Conservation (phyloP, 2,329 filamentous ascomycete genomes). For the Colletotrichum australisinense region DNA sequence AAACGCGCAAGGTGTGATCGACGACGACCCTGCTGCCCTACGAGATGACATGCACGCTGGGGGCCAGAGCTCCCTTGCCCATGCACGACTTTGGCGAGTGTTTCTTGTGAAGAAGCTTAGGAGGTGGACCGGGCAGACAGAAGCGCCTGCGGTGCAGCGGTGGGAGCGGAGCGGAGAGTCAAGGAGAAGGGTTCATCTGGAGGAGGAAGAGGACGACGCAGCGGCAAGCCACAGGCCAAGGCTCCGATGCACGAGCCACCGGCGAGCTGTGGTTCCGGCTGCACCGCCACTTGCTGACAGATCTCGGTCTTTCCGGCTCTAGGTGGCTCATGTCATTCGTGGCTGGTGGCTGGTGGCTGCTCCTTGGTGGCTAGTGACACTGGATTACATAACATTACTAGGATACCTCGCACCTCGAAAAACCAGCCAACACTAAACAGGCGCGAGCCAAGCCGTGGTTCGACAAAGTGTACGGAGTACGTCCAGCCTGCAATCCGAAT, state of each 20-base stretch:
- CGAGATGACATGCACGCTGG: conserved; percentile 1
- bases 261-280: no score
- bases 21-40: background rate
- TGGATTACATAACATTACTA: background rate
- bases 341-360: background rate
- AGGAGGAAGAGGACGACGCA: background rate
- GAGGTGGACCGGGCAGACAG: background rate
- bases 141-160: background rate
- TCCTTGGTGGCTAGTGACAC: no score
- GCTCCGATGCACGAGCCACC: background rate
- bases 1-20: background rate
- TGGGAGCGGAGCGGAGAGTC: background rate
- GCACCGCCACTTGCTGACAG: background rate
- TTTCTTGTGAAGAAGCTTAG: background rate
- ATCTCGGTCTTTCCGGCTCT: background rate
- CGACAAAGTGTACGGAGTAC: no score
- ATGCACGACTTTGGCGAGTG: background rate
- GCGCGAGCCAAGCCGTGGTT: background rate
- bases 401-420: background rate
- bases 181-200: background rate
- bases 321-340: background rate
- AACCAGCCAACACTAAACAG: background rate
- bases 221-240: background rate
- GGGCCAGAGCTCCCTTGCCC: conserved; percentile 8
- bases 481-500: background rate